Evolutionary conservation across 805 yeast genomes (phyloP).

Genomic region (Ogataea polymorpha): DNA sequence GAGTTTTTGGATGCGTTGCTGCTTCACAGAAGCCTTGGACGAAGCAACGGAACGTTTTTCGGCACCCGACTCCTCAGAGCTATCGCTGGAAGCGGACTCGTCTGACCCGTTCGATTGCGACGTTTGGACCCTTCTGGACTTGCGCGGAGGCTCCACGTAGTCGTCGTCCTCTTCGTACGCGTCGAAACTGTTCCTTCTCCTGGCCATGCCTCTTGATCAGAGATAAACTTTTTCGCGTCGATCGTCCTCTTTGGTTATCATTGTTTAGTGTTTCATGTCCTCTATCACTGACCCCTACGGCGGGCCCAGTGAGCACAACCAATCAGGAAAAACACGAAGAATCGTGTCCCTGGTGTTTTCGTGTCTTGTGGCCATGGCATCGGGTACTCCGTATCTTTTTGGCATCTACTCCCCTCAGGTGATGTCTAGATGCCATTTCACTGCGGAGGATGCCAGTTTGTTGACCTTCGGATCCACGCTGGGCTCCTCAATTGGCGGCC

Average conservation of each 20-base stretch:
- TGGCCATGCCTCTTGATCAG: conserved; percentile 3
- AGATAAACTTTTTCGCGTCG: conserved; percentile 4
- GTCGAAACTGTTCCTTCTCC: conserved; percentile 7
- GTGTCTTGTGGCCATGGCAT: conserved; percentile 40
- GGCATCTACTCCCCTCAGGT: conserved; percentile 78
- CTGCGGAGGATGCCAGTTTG: conserved; percentile 60
- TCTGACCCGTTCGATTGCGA: not conserved
- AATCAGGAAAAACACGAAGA: not conserved
- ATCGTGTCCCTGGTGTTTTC: conserved; percentile 12
- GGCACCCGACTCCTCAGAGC: conserved; percentile 5
- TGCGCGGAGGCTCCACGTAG: conserved; percentile 9
- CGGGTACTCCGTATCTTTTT: conserved; percentile 74
- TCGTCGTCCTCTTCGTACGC: conserved; percentile 9
- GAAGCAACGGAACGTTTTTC: conserved; percentile 1
- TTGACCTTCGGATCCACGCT: conserved; percentile 59
- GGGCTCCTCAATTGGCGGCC: conserved; percentile 68
- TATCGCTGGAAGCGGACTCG: conserved; percentile 1
- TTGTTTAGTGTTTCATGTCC: conserved; percentile 8
- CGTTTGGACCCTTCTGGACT: not conserved
- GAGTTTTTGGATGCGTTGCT: conserved; percentile 21
- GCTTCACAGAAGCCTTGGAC: conserved; percentile 8
- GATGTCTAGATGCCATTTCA: conserved; percentile 51
- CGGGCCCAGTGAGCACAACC: not conserved
- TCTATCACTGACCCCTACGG: not conserved
- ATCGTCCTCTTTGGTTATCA: not conserved